These are phyloP conservation scores for Pichia sp. DNA, from an alignment of 1,139 yeast species.

Conservation along the genomic window DNA sequence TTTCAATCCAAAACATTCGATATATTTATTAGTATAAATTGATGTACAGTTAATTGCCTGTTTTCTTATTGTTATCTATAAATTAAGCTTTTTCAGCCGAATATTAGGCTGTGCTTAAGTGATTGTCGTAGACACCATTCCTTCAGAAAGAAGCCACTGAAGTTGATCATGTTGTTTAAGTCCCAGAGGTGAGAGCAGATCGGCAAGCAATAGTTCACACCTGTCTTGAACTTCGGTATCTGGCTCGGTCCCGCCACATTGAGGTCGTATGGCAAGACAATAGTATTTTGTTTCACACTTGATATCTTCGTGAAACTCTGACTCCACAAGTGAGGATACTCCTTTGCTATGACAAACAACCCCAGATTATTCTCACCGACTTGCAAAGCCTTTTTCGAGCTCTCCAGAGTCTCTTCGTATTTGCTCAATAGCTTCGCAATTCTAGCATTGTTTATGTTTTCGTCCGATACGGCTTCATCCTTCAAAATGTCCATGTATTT, in stretches of 20 bases:
- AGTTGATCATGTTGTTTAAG: conserved; percentile 23
- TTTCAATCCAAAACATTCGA: background rate
- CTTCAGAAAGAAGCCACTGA: conserved; percentile 24
- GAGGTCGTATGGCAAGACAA: conserved; percentile 2
- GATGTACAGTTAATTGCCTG: conserved; percentile 5
- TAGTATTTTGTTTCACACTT: conserved; percentile 8
- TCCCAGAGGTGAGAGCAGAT: conserved; percentile 16
- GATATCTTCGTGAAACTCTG: conserved; percentile 9
- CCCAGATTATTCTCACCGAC: conserved; percentile 16
- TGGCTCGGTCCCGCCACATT: too few relatives aligned
- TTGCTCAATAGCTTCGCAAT: conserved; percentile 1
- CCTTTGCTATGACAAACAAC: conserved; percentile 9
- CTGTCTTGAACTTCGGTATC: conserved; percentile 3
- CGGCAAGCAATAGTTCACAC: conserved; percentile 21
- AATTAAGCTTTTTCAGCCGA: background rate
- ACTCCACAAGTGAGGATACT: conserved; percentile 11
- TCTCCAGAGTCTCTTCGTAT: background rate
- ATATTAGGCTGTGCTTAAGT: conserved; percentile 5
- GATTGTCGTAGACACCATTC: conserved; percentile 20
- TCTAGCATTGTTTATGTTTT: background rate
- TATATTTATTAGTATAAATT: background rate
- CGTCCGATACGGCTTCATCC: background rate
- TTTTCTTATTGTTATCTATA: background rate
- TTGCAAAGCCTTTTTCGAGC: conserved; percentile 9
- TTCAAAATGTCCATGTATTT: conserved; percentile 6